Evolutionary conservation across 768 basidiomycete genomes (phyloP).

Genomic region (Hirschioporus abietinus): DNA sequence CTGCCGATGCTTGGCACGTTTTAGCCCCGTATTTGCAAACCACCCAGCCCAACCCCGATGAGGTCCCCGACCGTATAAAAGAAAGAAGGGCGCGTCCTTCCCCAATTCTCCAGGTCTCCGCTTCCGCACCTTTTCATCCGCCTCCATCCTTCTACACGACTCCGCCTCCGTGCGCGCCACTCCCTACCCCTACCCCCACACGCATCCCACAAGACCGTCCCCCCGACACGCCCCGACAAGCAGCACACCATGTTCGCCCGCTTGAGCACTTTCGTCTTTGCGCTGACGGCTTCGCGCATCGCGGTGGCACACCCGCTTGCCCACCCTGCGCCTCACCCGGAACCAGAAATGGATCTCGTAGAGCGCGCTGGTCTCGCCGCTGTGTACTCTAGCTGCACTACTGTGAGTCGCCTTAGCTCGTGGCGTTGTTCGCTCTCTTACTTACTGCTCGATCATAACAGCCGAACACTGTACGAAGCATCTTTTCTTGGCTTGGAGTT

Average conservation of each 20-base stretch:
- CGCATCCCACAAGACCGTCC: not conserved
- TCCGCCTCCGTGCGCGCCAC: not conserved
- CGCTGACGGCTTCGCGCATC: not conserved
- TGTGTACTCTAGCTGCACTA: not conserved
- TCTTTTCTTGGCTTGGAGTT: not conserved
- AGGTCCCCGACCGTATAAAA: not conserved
- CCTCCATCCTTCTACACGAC: not conserved
- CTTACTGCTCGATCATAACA: not conserved
- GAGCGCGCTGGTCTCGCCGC: not conserved
- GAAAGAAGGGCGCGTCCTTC: not conserved
- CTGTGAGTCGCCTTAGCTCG: not conserved
- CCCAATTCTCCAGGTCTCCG: not conserved
- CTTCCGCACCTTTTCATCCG: not conserved
- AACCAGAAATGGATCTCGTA: not conserved
- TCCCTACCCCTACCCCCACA: not conserved
- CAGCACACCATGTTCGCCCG: not conserved
- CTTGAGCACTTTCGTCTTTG: not conserved
- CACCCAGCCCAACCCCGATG: not conserved
- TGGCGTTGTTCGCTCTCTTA: not conserved
- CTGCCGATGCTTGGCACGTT: not conserved
- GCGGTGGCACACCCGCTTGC: not conserved
- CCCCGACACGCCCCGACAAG: not conserved
- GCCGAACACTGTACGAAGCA: not conserved
- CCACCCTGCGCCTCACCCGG: not conserved
- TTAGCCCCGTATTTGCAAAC: not conserved